Conservation (phyloP, 208 protist genomes). For the Angomonas deanei region DNA sequence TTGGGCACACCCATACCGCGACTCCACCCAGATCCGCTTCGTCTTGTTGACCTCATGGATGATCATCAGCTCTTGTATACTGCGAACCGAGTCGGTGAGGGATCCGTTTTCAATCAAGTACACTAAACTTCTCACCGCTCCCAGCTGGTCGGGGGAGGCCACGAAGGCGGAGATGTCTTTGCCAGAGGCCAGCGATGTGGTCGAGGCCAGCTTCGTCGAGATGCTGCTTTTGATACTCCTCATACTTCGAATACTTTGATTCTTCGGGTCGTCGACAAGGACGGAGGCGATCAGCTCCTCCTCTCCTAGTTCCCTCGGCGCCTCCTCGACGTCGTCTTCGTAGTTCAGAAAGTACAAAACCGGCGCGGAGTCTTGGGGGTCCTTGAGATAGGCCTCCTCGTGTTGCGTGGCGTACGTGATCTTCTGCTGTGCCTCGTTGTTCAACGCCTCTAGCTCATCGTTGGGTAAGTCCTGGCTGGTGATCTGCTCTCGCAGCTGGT, state of each 20-base stretch:
- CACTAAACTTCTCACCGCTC: neutral
- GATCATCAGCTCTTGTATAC: neutral
- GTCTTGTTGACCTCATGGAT: neutral
- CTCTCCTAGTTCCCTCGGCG: neutral
- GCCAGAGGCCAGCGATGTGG: too few relatives aligned
- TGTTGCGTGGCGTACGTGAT: slow-evolving; percentile 22
- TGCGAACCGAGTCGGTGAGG: neutral
- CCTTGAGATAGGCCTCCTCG: slow-evolving; percentile 16
- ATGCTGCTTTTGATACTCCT: too few relatives aligned
- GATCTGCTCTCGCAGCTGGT: neutral
- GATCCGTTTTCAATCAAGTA: neutral
- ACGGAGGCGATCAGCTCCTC: too few relatives aligned
- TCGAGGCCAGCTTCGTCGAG: too few relatives aligned
- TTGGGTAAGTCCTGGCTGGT: neutral
- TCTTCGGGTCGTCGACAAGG: too few relatives aligned
- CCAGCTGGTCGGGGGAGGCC: neutral
- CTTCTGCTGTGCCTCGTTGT: neutral
- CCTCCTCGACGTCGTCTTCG: neutral
- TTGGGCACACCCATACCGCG: neutral
- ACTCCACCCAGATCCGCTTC: slow-evolving; percentile 1
- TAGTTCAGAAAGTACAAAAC: neutral
- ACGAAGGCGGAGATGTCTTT: neutral
- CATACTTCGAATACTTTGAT: too few relatives aligned
- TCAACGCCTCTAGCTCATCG: neutral
- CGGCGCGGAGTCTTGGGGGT: neutral